phyloP scores from a whole-genome alignment of 2,329 filamentous ascomycete genomes.

The Mycocentrospora acerina region DNA sequence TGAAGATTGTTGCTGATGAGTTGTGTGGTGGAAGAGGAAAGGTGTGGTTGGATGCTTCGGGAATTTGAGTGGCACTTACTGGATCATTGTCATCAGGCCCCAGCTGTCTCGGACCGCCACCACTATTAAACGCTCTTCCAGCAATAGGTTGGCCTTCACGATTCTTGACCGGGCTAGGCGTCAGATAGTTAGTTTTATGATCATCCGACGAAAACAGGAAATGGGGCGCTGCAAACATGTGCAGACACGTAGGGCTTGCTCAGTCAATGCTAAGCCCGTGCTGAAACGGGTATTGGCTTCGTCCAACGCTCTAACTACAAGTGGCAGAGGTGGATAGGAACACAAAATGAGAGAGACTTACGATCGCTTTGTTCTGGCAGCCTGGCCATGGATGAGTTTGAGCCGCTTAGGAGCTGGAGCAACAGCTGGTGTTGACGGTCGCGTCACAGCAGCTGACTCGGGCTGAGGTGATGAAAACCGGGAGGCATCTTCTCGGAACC shows the following conservation, averaged over 20 bases:
- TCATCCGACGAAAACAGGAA: conserved; percentile 22
- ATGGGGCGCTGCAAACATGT: conserved; percentile 28
- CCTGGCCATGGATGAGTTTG: conserved; percentile 38
- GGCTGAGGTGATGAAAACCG: conserved; percentile 34
- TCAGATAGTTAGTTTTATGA: conserved; percentile 32
- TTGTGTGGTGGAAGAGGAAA: conserved; percentile 41
- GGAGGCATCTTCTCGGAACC: conserved; percentile 32
- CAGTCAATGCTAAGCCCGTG: conserved; percentile 29
- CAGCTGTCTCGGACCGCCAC: conserved; percentile 64
- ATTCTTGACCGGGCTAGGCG: conserved; percentile 71
- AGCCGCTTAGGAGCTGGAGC: conserved; percentile 35
- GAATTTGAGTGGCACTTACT: conserved; percentile 52
- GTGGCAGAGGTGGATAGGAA: conserved; percentile 11
- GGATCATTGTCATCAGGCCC: conserved; percentile 59
- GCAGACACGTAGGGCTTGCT: conserved; percentile 37
- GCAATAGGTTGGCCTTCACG: conserved; percentile 65
- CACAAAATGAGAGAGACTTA: conserved; percentile 27
- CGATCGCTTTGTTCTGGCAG: conserved; percentile 42
- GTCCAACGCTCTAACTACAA: conserved; percentile 16
- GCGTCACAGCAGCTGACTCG: conserved; percentile 32
- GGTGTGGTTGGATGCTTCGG: conserved; percentile 46
- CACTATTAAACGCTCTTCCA: conserved; percentile 59
- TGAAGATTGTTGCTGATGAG: conserved; percentile 30
- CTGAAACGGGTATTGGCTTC: conserved; percentile 27
- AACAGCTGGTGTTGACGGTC: conserved; percentile 37